phyloP scores from a whole-genome alignment of 78 protist genomes.

The Blattamonas nauphoetae region DNA sequence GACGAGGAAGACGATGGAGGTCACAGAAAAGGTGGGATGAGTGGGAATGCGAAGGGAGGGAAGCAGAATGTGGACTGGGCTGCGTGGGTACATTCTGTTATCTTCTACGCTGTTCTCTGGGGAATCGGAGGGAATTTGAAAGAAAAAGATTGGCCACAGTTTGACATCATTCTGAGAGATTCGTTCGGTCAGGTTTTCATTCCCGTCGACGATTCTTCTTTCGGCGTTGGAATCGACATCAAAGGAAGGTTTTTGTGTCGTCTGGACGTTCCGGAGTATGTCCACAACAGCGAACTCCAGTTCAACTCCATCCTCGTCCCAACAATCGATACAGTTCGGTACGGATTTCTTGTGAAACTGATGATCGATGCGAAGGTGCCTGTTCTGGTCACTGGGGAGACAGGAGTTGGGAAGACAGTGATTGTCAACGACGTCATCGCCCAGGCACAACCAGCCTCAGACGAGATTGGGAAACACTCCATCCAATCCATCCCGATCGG shows the following conservation, averaged over 20 bases:
- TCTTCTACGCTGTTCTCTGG: constrained; percentile 48
- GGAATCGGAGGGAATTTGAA: constrained; percentile 49
- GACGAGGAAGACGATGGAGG: background rate
- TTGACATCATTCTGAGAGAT: constrained; percentile 30
- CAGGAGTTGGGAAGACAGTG: constrained; percentile 36
- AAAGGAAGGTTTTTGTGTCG: background rate
- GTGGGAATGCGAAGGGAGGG: background rate
- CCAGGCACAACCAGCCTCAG: background rate
- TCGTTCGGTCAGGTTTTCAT: background rate
- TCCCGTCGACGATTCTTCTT: background rate
- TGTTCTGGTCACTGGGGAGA: constrained; percentile 19
- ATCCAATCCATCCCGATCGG: background rate
- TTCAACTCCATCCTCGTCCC: constrained; percentile 34
- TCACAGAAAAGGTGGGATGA: background rate
- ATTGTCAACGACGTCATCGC: background rate
- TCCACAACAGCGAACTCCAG: background rate
- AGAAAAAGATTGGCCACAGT: background rate
- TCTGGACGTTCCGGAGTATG: background rate
- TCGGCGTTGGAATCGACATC: background rate
- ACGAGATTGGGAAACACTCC: background rate
- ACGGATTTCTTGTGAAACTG: background rate
- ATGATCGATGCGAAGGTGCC: background rate
- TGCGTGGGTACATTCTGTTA: background rate
- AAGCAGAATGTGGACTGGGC: background rate
- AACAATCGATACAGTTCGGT: constrained; percentile 32